Conservation (phyloP, 2,329 filamentous ascomycete genomes). For the Elsinoe necatrix region DNA sequence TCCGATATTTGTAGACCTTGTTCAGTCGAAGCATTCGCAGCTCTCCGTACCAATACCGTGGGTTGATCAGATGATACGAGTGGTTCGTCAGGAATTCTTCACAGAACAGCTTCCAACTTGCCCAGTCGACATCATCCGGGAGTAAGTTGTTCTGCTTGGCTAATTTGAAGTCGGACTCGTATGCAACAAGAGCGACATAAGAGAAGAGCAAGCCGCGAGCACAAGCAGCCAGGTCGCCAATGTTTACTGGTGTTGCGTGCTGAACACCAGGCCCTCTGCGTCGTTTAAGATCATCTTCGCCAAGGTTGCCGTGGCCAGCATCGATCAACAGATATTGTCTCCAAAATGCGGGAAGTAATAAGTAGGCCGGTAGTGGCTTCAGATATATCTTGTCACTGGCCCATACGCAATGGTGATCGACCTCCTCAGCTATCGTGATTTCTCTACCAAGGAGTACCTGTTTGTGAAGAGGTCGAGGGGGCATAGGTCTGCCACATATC, state of each 20-base stretch:
- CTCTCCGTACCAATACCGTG: conserved; percentile 20
- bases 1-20: conserved; percentile 16
- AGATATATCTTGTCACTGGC: conserved; percentile 17
- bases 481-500: conserved; percentile 20
- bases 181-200: conserved; percentile 17
- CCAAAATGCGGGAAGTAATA: conserved; percentile 14
- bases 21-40: conserved; percentile 19
- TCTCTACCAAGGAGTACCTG: conserved; percentile 18
- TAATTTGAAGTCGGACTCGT: conserved; percentile 18
- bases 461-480: conserved; percentile 24
- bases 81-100: background rate
- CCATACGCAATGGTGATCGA: conserved; percentile 20
- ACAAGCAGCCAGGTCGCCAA: background rate
- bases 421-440: conserved; percentile 17
- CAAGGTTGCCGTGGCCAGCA: background rate
- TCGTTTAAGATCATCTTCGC: background rate
- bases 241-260: background rate
- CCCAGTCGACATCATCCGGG: conserved; percentile 14
- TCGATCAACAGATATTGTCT: background rate
- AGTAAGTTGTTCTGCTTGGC: conserved; percentile 16
- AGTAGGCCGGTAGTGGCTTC: conserved; percentile 18
- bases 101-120: conserved; percentile 8
- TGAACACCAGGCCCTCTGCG: background rate
- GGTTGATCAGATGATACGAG: conserved; percentile 13
- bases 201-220: conserved; percentile 18